Conservation (phyloP, 2,329 filamentous ascomycete species). For the Tolypocladium capitatum region DNA sequence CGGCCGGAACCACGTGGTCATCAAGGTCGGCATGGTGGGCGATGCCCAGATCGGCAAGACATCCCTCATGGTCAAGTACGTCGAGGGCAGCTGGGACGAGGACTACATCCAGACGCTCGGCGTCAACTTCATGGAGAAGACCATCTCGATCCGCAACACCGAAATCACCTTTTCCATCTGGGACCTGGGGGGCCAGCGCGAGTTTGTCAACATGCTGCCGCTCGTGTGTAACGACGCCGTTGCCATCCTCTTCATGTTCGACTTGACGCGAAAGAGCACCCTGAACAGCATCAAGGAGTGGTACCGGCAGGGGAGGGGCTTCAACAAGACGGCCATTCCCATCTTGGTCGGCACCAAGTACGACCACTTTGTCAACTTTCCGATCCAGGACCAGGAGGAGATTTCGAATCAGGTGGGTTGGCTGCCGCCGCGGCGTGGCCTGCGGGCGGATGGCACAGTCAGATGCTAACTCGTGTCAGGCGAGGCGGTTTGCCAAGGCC, state of each 20-base stretch:
- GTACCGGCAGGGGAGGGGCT: slow-evolving; percentile 93
- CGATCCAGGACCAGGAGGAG: slow-evolving; percentile 92
- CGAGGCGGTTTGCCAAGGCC: slow-evolving; percentile 88
- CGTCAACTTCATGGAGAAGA: slow-evolving; percentile 99
- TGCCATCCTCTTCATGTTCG: slow-evolving; percentile 99
- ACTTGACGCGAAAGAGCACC: slow-evolving; percentile 93
- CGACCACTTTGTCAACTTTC: slow-evolving; percentile 98
- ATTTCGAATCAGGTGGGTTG: slow-evolving; percentile 77
- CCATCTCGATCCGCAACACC: slow-evolving; percentile 96
- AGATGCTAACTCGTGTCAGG: slow-evolving; percentile 33
- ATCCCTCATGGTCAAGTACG: slow-evolving; percentile 98
- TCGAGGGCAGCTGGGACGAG: slow-evolving; percentile 98
- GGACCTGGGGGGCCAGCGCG: slow-evolving; percentile 93
- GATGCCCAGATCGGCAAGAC: slow-evolving; percentile 99
- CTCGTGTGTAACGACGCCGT: slow-evolving; percentile 99
- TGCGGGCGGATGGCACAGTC: not conserved
- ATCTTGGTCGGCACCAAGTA: slow-evolving; percentile 97
- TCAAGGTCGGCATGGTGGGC: slow-evolving; percentile 99
- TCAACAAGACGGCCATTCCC: slow-evolving; percentile 99
- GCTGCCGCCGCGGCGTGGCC: not conserved
- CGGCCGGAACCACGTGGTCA: slow-evolving; percentile 67
- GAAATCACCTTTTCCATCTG: slow-evolving; percentile 99
- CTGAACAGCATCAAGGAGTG: slow-evolving; percentile 99
- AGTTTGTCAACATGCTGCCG: slow-evolving; percentile 99
- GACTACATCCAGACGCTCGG: slow-evolving; percentile 98